phyloP scores from a whole-genome alignment of 1,139 yeast species.

The Zygosaccharomyces pseudobailii region DNA sequence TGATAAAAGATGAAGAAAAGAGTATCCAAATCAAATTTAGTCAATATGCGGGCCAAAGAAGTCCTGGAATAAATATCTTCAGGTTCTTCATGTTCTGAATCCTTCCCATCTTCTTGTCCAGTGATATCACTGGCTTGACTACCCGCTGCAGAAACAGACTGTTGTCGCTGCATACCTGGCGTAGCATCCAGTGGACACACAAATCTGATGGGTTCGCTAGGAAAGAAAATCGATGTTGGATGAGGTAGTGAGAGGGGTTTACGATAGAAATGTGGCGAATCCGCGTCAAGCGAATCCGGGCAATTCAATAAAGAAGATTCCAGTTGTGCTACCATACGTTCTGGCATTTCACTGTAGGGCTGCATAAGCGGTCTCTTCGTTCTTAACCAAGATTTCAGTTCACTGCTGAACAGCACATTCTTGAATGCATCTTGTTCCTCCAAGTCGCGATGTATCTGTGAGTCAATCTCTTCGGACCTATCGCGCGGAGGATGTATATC shows the following conservation, averaged over 20 bases:
- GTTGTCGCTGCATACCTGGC: constrained; percentile 29
- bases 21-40: constrained; percentile 81
- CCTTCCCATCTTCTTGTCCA: constrained; percentile 6
- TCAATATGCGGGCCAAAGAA: constrained; percentile 45
- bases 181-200: constrained; percentile 33
- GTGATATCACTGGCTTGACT: background rate
- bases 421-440: constrained; percentile 26
- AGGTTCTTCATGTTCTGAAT: constrained; percentile 9
- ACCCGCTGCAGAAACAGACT: background rate
- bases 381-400: constrained; percentile 29
- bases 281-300: constrained; percentile 91
- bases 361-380: constrained; percentile 30
- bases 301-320: constrained; percentile 79
- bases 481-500: constrained; percentile 24
- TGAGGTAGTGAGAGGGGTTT: constrained; percentile 70
- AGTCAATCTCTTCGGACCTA: constrained; percentile 27
- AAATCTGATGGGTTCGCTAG: constrained; percentile 66
- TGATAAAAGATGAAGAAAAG: constrained; percentile 87
- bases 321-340: constrained; percentile 37
- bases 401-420: constrained; percentile 31
- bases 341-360: constrained; percentile 31
- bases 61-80: constrained; percentile 33
- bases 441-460: constrained; percentile 26
- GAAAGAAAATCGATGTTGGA: constrained; percentile 87
- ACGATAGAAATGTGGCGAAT: constrained; percentile 73